Percentiles rank a stretch among this genome's conserved stretches.
Evolutionary conservation across 495 filamentous ascomycete species (phyloP).

Genomic region (Annulohypoxylon moriforme): DNA sequence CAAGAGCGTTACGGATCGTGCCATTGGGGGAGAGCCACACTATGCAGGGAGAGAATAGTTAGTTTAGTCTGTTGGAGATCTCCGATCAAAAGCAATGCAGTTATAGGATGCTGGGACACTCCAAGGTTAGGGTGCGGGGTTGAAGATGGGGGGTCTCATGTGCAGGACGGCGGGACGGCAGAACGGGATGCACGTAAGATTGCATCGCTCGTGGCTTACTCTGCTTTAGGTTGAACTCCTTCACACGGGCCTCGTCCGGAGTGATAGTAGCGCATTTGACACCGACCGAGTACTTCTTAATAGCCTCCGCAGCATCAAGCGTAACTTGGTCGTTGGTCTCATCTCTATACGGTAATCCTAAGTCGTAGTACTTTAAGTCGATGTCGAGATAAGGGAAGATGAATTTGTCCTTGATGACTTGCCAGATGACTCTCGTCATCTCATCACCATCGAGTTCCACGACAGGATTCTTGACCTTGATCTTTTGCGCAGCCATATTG

Average conservation of each 20-base stretch:
- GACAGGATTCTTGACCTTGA: slow-evolving; percentile 97
- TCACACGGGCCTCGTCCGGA: slow-evolving; percentile 92
- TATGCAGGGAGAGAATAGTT: slow-evolving; percentile 46
- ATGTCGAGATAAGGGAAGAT: slow-evolving; percentile 94
- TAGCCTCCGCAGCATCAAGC: slow-evolving; percentile 91
- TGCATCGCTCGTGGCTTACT: slow-evolving; percentile 64
- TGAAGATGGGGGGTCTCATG: slow-evolving; percentile 6
- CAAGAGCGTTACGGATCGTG: slow-evolving; percentile 94
- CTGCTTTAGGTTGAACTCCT: slow-evolving; percentile 98
- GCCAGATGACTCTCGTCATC: slow-evolving; percentile 99
- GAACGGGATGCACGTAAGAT: slow-evolving; percentile 26
- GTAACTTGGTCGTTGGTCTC: slow-evolving; percentile 97
- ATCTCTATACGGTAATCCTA: slow-evolving; percentile 94
- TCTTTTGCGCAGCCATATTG: slow-evolving; percentile 67
- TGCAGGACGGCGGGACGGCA: neutral
- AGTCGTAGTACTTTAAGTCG: slow-evolving; percentile 99
- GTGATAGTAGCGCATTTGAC: slow-evolving; percentile 99
- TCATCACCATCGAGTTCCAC: slow-evolving; percentile 98
- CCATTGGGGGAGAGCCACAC: slow-evolving; percentile 99
- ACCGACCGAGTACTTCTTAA: slow-evolving; percentile 98
- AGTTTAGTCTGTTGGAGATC: slow-evolving; percentile 21
- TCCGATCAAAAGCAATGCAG: neutral
- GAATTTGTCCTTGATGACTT: slow-evolving; percentile 98
- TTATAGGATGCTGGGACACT: too few relatives aligned
- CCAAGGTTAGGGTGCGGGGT: slow-evolving; percentile 20